These are phyloP conservation scores for Phylloboletellus chloephorus DNA, from an alignment of 1,284 basidiomycete genomes.

Conservation along the genomic window DNA sequence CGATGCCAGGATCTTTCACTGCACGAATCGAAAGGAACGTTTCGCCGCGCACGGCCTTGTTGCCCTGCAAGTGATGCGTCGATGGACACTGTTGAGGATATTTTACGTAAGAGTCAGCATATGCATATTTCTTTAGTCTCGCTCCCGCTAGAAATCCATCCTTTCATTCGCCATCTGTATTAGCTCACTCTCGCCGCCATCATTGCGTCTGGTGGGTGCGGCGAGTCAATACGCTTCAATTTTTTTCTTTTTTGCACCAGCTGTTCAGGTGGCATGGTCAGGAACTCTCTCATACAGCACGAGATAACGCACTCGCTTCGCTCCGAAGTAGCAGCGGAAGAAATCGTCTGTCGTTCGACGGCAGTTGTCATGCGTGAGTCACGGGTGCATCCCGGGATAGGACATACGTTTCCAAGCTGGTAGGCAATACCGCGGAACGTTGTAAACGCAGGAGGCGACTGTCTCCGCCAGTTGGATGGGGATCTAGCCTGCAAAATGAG, in stretches of 20 bases:
- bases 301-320: too few species aligned
- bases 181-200: constrained; percentile 14
- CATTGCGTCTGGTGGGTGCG: constrained; percentile 12
- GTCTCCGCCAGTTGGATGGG: constrained; percentile 89
- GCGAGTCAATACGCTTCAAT: too few species aligned
- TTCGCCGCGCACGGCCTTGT: constrained; percentile 5
- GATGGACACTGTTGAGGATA: constrained; percentile 1
- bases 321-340: too few species aligned
- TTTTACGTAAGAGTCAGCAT: constrained; percentile 7
- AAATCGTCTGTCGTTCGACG: too few species aligned
- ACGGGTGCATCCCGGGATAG: not conserved
- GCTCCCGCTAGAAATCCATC: not conserved
- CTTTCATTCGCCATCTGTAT: not conserved
- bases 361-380: too few species aligned
- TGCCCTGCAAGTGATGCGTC: constrained; percentile 1
- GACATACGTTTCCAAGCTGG: constrained; percentile 68
- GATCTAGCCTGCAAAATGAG: constrained; percentile 40
- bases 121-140: not conserved
- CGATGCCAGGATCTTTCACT: not conserved
- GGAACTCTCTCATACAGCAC: too few species aligned
- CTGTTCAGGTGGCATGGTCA: too few species aligned
- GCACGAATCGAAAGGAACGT: too few species aligned
- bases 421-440: constrained; percentile 92
- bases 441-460: constrained; percentile 86
- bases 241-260: too few species aligned